Percentiles rank a stretch among this genome's conserved stretches.
phyloP scores from a whole-genome alignment of 176 grass and related monocot species.

The Oryza nivara region DNA sequence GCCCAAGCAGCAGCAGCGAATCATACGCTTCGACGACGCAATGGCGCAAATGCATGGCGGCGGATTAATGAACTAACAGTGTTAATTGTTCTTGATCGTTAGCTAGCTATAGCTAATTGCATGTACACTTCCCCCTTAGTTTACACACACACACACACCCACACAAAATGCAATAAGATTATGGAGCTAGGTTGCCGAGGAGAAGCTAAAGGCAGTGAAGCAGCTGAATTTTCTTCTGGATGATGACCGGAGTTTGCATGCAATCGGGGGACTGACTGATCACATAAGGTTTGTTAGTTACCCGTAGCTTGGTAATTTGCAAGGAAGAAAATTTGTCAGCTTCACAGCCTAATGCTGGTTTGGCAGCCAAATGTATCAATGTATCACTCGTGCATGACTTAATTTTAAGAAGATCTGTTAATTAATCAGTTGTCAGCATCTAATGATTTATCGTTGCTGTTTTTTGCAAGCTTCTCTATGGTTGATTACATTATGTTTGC shows the following conservation, averaged over 20 bases:
- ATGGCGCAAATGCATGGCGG: constrained; percentile 22
- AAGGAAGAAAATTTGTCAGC: constrained; percentile 89
- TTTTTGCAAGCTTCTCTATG: neutral
- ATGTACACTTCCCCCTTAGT: neutral
- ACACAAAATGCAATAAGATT: constrained; percentile 36
- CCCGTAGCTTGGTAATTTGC: constrained; percentile 26
- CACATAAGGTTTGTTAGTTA: neutral
- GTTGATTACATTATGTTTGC: neutral
- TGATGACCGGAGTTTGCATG: neutral
- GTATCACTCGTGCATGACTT: constrained; percentile 24
- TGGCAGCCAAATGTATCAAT: constrained; percentile 33
- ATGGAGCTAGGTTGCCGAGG: constrained; percentile 20
- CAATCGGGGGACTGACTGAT: constrained; percentile 15
- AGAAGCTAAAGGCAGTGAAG: constrained; percentile 61
- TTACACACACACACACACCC: neutral
- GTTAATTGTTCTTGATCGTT: constrained; percentile 37
- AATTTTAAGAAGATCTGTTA: constrained; percentile 11
- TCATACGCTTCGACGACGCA: constrained; percentile 67
- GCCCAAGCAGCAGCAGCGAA: constrained; percentile 27
- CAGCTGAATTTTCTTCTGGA: constrained; percentile 89
- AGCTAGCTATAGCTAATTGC: constrained; percentile 6
- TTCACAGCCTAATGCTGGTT: constrained; percentile 58
- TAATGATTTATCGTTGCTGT: neutral
- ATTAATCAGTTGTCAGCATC: neutral
- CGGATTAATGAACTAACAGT: neutral